Conservation (phyloP, 2,329 filamentous ascomycete species). For the Xylariaceae sp. region DNA sequence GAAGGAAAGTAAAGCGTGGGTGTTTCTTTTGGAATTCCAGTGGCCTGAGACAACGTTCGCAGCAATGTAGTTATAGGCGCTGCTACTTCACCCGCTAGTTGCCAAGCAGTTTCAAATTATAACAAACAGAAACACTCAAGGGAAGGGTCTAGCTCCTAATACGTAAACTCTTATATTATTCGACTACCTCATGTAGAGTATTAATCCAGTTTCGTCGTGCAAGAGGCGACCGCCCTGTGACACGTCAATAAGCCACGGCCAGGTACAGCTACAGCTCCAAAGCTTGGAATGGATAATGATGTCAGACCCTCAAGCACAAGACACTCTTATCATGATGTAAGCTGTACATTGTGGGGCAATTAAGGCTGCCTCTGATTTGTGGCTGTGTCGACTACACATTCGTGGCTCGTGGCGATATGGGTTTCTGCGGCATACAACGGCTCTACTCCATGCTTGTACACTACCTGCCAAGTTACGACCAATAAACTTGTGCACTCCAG, state of each 20-base stretch:
- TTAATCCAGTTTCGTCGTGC: too few relatives aligned
- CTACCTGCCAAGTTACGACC: too few relatives aligned
- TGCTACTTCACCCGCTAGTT: neutral
- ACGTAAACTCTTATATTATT: neutral
- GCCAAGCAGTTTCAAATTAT: slow-evolving; percentile 14
- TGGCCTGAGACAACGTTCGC: neutral
- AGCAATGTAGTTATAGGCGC: neutral
- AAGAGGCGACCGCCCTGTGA: too few relatives aligned
- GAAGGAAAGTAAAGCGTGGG: neutral
- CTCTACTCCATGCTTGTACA: too few relatives aligned
- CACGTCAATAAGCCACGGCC: slow-evolving; percentile 11
- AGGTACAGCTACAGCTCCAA: slow-evolving; percentile 2
- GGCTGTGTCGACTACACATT: too few relatives aligned
- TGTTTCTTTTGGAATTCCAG: neutral
- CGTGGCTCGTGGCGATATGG: too few relatives aligned
- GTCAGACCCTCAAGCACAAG: slow-evolving; percentile 3
- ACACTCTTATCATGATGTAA: too few relatives aligned
- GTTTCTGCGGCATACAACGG: too few relatives aligned
- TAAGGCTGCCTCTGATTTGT: neutral
- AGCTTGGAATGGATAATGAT: slow-evolving; percentile 22
- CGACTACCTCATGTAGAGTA: too few relatives aligned
- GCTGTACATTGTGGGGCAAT: neutral
- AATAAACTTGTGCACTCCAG: too few relatives aligned
- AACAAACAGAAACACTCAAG: neutral
- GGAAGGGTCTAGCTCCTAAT: neutral